Evolutionary conservation across 176 grass and related monocot species (phyloP), one percentile per base, ranked within the genome.

Genomic region (Dendrocalamus sinicus): DNA sequence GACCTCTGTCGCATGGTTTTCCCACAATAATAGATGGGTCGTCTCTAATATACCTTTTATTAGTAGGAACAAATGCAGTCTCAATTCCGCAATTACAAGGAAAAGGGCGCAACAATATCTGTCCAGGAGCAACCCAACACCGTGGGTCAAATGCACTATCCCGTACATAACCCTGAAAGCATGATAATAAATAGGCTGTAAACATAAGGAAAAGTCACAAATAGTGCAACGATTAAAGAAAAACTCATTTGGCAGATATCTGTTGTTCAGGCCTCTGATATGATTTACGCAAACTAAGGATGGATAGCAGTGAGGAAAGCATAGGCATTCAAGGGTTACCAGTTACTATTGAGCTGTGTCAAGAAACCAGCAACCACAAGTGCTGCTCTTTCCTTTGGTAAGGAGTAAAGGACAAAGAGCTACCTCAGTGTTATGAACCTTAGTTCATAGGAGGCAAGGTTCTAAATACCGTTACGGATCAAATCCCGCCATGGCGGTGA

Each of bases 1-100:
- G 96, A 67, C 93, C 96, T 90, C 86, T 91, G 67, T 95, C 93
- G 70, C 96, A 98, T 35, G 96, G 78, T 83, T 98, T 98, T 78
- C 91, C 96, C 45, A 95, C 86, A 79, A 98, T 81, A 82, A 87
- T 83, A 72, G 83, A 89, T 19, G 87, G 62, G 22, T 97, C 82
- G 0, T 90, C 83, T 73, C 51, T 91, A 22, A 90, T 78, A 85
- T 86, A 88, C 35, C 54, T 84, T 92, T 80, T 71, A 81, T 84
- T 54, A 35, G 79, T 41, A 73, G 91, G 91, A 53, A 87, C 91
- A 72, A 68, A 84, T 77, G 84, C 63, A 90, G 84, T 87, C 12
- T 89, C 64, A 2, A 94, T 48, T 64, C 80, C 71, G 15, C 96
- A 94, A 43, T 87, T 81, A 77, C 96, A 98, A 72, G 89, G 93